A percentile compares a stretch with the other conserved stretches of the same genome.
Evolutionary conservation across 2,329 filamentous ascomycete species (phyloP).

Genomic region (Xylariaceae sp.): DNA sequence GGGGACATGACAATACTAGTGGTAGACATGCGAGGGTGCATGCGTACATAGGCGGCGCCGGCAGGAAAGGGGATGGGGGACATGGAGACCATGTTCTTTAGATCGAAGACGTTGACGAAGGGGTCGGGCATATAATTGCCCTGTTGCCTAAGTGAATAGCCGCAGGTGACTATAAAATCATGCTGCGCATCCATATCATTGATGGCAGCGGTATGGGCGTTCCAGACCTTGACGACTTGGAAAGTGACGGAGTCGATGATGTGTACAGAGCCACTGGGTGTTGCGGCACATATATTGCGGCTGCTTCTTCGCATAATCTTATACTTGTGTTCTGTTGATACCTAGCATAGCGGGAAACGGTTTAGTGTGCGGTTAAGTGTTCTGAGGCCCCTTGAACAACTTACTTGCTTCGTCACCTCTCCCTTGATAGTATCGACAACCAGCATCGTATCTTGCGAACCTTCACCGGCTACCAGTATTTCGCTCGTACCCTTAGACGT

Average conservation of each 20-base stretch:
- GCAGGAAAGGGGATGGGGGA: slow-evolving; percentile 92
- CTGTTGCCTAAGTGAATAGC: slow-evolving; percentile 84
- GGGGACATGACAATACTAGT: slow-evolving; percentile 94
- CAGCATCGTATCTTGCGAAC: slow-evolving; percentile 90
- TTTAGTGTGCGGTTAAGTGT: not conserved
- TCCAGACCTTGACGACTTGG: slow-evolving; percentile 83
- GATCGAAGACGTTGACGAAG: slow-evolving; percentile 92
- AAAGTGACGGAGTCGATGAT: slow-evolving; percentile 83
- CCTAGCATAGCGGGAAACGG: slow-evolving; percentile 46
- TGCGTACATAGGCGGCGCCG: slow-evolving; percentile 90
- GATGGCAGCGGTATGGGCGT: slow-evolving; percentile 85
- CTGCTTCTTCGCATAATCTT: slow-evolving; percentile 85
- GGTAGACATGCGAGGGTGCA: slow-evolving; percentile 95
- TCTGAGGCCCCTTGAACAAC: not conserved
- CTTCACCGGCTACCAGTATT: slow-evolving; percentile 84
- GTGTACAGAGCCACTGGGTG: slow-evolving; percentile 80
- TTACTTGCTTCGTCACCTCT: slow-evolving; percentile 70
- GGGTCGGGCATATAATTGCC: slow-evolving; percentile 85
- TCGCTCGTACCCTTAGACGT: slow-evolving; percentile 84
- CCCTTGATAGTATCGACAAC: slow-evolving; percentile 74
- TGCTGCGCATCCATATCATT: slow-evolving; percentile 98
- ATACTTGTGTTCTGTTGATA: slow-evolving; percentile 78
- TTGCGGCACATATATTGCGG: slow-evolving; percentile 91
- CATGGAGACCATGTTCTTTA: slow-evolving; percentile 87
- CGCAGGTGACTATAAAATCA: slow-evolving; percentile 94